A percentile compares a stretch with the other conserved stretches of the same genome.
These are phyloP conservation scores for Crepidotus variabilis DNA, from an alignment of 768 basidiomycete species.

Conservation along the genomic window DNA sequence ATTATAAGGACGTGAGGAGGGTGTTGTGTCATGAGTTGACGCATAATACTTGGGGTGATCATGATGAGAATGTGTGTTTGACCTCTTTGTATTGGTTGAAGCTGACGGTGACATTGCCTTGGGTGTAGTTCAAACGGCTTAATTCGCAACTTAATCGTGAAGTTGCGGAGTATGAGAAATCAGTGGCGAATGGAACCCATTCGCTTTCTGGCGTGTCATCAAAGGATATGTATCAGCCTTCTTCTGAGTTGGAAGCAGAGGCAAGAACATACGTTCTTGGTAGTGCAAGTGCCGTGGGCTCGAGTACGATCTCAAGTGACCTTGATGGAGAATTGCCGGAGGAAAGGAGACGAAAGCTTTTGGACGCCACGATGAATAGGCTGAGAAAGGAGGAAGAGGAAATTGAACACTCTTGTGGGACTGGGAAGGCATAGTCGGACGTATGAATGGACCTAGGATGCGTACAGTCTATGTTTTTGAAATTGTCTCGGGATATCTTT, in stretches of 20 bases:
- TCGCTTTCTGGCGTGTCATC: constrained; percentile 32
- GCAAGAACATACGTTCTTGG: constrained; percentile 52
- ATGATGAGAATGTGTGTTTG: constrained; percentile 64
- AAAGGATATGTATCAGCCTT: constrained; percentile 47
- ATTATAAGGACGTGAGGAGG: constrained; percentile 58
- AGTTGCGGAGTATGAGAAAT: constrained; percentile 63
- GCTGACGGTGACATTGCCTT: neutral
- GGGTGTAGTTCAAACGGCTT: constrained; percentile 63
- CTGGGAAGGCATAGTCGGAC: constrained; percentile 15
- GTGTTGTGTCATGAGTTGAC: constrained; percentile 77
- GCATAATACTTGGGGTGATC: constrained; percentile 72
- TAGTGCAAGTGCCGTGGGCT: constrained; percentile 8
- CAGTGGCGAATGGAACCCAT: constrained; percentile 49
- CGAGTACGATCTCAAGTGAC: too few relatives aligned
- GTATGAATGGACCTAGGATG: too few relatives aligned
- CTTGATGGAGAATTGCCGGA: constrained; percentile 43
- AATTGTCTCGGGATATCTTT: too few relatives aligned
- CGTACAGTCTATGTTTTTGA: too few relatives aligned
- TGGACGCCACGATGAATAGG: constrained; percentile 61
- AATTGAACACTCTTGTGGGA: constrained; percentile 70
- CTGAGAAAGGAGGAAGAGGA: constrained; percentile 66
- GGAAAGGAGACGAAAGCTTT: constrained; percentile 49
- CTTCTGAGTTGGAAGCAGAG: constrained; percentile 54
- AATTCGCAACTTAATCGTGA: constrained; percentile 74
- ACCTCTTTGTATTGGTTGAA: neutral